Percentiles rank a stretch among this genome's conserved stretches.
Conservation (phyloP, 208 protist genomes). For the Leishmania mexicana region DNA sequence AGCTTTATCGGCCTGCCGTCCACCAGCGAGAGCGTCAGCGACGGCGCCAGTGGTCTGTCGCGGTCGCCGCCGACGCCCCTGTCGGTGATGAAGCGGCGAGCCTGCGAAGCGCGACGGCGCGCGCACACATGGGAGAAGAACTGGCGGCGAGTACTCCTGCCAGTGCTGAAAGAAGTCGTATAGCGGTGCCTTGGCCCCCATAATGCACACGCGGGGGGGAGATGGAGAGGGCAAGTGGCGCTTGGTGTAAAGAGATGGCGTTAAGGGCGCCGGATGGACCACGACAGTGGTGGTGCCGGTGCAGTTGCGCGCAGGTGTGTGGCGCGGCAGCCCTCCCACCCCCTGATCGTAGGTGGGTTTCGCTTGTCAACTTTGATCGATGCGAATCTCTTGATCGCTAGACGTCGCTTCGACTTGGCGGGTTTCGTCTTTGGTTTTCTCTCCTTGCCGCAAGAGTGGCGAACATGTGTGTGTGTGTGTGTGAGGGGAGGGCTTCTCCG, state of each 20-base stretch:
- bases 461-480: neutral
- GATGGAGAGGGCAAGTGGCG: neutral
- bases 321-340: neutral
- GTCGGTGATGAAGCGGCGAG: constrained; percentile 33
- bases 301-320: neutral
- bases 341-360: neutral
- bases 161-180: constrained; percentile 44
- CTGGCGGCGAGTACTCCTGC: constrained; percentile 50
- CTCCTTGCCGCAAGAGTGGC: neutral
- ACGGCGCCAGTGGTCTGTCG: neutral
- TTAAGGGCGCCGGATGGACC: neutral
- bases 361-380: neutral
- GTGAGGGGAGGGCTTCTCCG: neutral
- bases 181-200: constrained; percentile 2
- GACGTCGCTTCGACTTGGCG: neutral
- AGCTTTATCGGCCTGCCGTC: constrained; percentile 41
- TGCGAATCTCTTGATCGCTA: neutral
- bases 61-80: constrained; percentile 21
- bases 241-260: neutral
- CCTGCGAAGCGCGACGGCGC: constrained; percentile 23
- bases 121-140: constrained; percentile 68
- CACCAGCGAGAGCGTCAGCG: neutral
- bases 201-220: neutral
- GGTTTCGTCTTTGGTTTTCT: neutral
- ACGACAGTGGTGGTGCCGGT: neutral